These are phyloP conservation scores for Holtermanniella nyarrowii DNA, from an alignment of 768 basidiomycete genomes.

Conservation along the genomic window DNA sequence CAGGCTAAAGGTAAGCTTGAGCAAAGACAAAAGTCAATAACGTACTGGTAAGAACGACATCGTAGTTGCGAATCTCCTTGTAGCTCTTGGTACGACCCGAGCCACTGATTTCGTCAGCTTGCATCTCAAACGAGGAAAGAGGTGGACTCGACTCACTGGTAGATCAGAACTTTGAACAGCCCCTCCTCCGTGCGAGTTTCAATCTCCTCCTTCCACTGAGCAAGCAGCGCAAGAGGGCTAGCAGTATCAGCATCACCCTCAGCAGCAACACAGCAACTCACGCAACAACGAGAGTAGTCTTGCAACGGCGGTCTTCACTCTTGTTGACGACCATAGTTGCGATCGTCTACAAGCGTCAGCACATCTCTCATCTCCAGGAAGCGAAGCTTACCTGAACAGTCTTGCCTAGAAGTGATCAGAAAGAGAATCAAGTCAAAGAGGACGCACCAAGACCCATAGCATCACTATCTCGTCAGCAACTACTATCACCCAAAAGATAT, in stretches of 20 bases:
- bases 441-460: slow-evolving; percentile 19
- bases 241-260: background rate
- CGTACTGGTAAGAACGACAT: slow-evolving; percentile 64
- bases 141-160: too few species aligned
- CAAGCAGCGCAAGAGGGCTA: slow-evolving; percentile 1
- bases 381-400: too few species aligned
- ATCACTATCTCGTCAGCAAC: slow-evolving; percentile 1
- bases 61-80: slow-evolving; percentile 50
- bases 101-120: too few species aligned
- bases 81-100: slow-evolving; percentile 46
- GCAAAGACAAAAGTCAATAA: too few species aligned
- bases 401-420: too few species aligned
- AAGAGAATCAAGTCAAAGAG: slow-evolving; percentile 4
- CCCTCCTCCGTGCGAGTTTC: slow-evolving; percentile 51
- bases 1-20: too few species aligned
- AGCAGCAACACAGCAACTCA: slow-evolving; percentile 59
- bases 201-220: slow-evolving; percentile 53
- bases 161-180: slow-evolving; percentile 49
- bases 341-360: slow-evolving; percentile 46
- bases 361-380: too few species aligned
- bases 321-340: slow-evolving; percentile 56
- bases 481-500: slow-evolving; percentile 60
- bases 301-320: slow-evolving; percentile 47
- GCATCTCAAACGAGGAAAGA: too few species aligned
- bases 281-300: slow-evolving; percentile 59